Evolutionary conservation across 2,329 filamentous ascomycete species (phyloP).

Genomic region (Claviceps citrina): DNA sequence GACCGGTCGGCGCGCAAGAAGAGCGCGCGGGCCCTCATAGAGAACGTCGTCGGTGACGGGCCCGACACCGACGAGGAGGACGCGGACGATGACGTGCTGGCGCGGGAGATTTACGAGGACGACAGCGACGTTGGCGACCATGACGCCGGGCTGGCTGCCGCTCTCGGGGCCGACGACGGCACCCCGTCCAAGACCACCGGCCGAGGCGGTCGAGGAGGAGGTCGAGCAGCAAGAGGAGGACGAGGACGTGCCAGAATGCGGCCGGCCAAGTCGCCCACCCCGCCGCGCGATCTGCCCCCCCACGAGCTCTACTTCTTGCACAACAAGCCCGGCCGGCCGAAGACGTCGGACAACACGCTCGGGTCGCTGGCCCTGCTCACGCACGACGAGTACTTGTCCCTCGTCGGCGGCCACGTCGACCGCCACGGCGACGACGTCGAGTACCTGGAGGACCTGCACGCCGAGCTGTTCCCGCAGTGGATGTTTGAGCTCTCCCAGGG

Average conservation of each 20-base stretch:
- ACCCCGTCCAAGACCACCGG: no score
- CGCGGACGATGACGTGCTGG: slow-evolving; percentile 8
- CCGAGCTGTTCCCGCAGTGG: slow-evolving; percentile 81
- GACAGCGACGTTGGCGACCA: slow-evolving; percentile 50
- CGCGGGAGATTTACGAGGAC: slow-evolving; percentile 26
- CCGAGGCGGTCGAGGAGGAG: no score
- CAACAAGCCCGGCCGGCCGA: slow-evolving; percentile 64
- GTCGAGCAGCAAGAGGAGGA: no score
- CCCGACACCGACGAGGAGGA: slow-evolving; percentile 56
- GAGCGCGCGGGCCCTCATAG: slow-evolving; percentile 61
- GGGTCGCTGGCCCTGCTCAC: slow-evolving; percentile 61
- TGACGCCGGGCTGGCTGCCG: slow-evolving; percentile 2
- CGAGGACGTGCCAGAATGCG: slow-evolving; percentile 20
- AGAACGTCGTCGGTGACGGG: slow-evolving; percentile 50
- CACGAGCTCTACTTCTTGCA: slow-evolving; percentile 92
- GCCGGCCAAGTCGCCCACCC: slow-evolving; percentile 50
- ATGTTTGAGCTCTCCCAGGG: slow-evolving; percentile 72
- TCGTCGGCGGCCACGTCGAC: slow-evolving; percentile 47
- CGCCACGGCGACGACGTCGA: slow-evolving; percentile 54
- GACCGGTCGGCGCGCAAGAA: slow-evolving; percentile 80
- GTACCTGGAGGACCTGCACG: slow-evolving; percentile 60
- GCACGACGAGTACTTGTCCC: slow-evolving; percentile 78
- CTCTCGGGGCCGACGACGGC: slow-evolving; percentile 17
- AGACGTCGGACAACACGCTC: slow-evolving; percentile 78
- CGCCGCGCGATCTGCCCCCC: slow-evolving; percentile 65